A percentile compares a stretch with the other conserved stretches of the same genome.
These are phyloP conservation scores for Thalassiosira profunda DNA, from an alignment of 108 stramenopile species.

Conservation along the genomic window DNA sequence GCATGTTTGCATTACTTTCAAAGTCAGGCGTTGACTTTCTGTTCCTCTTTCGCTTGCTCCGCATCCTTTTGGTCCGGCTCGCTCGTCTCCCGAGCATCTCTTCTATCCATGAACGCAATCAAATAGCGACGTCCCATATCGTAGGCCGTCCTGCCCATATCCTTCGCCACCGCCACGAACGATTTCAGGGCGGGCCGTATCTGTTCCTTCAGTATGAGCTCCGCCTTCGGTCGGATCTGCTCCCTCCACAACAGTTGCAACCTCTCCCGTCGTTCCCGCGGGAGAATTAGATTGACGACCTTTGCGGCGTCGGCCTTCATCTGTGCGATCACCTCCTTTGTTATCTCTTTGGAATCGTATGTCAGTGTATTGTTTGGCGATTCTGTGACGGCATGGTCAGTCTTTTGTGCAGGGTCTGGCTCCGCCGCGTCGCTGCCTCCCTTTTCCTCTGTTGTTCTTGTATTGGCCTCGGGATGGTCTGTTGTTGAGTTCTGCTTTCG, in stretches of 20 bases:
- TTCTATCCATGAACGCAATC: slow-evolving; percentile 14
- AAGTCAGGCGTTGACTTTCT: too few relatives aligned
- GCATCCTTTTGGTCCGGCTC: not conserved
- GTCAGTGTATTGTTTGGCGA: slow-evolving; percentile 13
- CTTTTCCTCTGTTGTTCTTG: not conserved
- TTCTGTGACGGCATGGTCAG: not conserved
- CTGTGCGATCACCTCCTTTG: slow-evolving; percentile 28
- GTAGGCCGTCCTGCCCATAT: slow-evolving; percentile 5
- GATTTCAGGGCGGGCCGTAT: slow-evolving; percentile 24
- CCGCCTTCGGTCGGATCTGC: not conserved
- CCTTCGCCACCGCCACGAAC: slow-evolving; percentile 17
- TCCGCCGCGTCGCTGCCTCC: not conserved
- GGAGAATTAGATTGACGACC: slow-evolving; percentile 24
- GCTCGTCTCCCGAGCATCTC: slow-evolving; percentile 4
- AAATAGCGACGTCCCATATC: slow-evolving; percentile 28
- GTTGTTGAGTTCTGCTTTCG: slow-evolving; percentile 1
- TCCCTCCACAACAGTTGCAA: too few relatives aligned
- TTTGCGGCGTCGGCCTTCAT: slow-evolving; percentile 33
- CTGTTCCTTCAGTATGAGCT: slow-evolving; percentile 12
- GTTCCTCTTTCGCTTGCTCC: too few relatives aligned
- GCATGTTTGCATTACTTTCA: too few relatives aligned
- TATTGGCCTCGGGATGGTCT: not conserved
- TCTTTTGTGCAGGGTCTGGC: not conserved
- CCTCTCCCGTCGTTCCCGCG: too few relatives aligned
- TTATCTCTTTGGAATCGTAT: slow-evolving; percentile 32